phyloP scores from a whole-genome alignment of 1,284 basidiomycete genomes.

The Porogramme epimiltina region DNA sequence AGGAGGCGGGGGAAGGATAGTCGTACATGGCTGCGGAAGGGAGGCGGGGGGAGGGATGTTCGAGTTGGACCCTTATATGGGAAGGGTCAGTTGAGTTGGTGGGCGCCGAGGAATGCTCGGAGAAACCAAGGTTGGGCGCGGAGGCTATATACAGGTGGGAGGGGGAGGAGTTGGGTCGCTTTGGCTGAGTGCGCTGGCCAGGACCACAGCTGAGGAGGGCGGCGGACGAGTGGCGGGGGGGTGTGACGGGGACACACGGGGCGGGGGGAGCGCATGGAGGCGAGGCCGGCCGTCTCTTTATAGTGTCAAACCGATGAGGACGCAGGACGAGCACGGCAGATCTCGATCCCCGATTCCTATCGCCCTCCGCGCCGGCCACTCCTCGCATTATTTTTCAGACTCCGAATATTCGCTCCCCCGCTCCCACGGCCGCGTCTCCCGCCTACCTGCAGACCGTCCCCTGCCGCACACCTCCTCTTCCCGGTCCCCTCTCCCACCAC shows the following conservation, averaged over 20 bases:
- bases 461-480: conserved; percentile 3
- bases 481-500: conserved; percentile 17
- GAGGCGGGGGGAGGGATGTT: conserved; percentile 8
- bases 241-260: conserved; percentile 20
- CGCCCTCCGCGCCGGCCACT: conserved; percentile 4
- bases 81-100: conserved; percentile 17
- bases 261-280: conserved; percentile 20
- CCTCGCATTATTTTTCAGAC: conserved; percentile 8
- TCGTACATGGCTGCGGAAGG: conserved; percentile 24
- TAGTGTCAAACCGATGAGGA: conserved; percentile 7
- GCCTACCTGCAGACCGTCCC: too few species aligned
- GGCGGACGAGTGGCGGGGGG: conserved; percentile 13
- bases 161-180: conserved; percentile 7
- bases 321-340: conserved; percentile 16
- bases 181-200: conserved; percentile 9
- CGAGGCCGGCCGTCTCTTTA: conserved; percentile 20
- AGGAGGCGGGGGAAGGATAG: conserved; percentile 14
- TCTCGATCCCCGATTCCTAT: conserved; percentile 14
- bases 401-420: conserved; percentile 6
- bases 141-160: conserved; percentile 10
- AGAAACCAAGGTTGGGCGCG: conserved; percentile 9
- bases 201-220: not conserved
- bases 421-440: conserved; percentile 4
- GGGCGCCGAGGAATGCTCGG: conserved; percentile 13
- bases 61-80: conserved; percentile 10